Conservation (phyloP, 176 grass and related monocot species). For the Carex pumila region DNA sequence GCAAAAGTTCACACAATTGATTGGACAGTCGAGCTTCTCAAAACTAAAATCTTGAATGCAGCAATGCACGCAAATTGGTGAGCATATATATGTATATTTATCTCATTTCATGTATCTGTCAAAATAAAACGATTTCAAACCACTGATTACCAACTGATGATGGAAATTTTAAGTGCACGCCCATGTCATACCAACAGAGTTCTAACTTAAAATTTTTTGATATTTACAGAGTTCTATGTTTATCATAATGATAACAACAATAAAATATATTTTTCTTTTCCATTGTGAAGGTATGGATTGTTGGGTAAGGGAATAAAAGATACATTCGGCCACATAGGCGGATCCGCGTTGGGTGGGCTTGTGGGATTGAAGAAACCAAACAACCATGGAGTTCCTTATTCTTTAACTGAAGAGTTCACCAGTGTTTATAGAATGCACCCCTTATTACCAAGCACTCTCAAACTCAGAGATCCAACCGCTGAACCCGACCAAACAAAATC, state of each 20-base stretch:
- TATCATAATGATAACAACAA: background rate
- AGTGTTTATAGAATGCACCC: slow-evolving; percentile 61
- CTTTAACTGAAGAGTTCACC: slow-evolving; percentile 59
- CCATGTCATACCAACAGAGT: background rate
- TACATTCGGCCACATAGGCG: slow-evolving; percentile 49
- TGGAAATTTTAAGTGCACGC: background rate
- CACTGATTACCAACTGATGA: background rate
- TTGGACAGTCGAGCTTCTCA: slow-evolving; percentile 58
- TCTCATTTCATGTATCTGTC: slow-evolving; percentile 23
- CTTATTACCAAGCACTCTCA: slow-evolving; percentile 38
- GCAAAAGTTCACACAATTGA: slow-evolving; percentile 70
- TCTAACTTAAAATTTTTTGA: slow-evolving; percentile 10
- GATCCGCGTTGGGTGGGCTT: slow-evolving; percentile 30
- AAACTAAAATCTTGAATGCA: slow-evolving; percentile 40
- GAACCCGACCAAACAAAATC: slow-evolving; percentile 29
- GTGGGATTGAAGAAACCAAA: slow-evolving; percentile 30
- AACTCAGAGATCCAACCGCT: slow-evolving; percentile 35
- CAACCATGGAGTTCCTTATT: slow-evolving; percentile 53
- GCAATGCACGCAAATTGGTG: slow-evolving; percentile 51
- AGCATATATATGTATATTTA: background rate
- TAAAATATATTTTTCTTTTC: slow-evolving; percentile 8
- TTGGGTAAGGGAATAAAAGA: slow-evolving; percentile 56
- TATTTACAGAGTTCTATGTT: background rate
- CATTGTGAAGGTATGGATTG: slow-evolving; percentile 45
- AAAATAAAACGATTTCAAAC: background rate